phyloP scores from a whole-genome alignment of 441 rosid genomes.

The Omphalea diandra region DNA sequence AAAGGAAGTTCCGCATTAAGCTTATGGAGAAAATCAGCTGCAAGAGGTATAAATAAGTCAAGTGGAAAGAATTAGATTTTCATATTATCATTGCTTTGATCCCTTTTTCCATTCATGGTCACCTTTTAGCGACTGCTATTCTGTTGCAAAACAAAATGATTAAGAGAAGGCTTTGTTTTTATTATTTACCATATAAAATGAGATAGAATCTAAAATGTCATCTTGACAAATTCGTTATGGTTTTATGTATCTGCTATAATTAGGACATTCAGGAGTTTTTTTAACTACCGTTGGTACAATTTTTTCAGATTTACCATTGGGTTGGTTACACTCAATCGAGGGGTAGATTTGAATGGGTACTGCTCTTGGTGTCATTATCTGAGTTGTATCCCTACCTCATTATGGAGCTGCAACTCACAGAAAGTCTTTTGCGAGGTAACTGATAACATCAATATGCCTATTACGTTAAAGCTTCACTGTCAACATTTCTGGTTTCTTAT shows the following conservation, averaged over 20 bases:
- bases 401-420: conserved; percentile 71
- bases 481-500: not conserved
- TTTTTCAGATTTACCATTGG: conserved; percentile 50
- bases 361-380: conserved; percentile 90
- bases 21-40: not conserved
- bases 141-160: not conserved
- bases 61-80: not conserved
- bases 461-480: not conserved
- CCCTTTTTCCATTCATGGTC: conserved; percentile 2
- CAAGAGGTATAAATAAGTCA: not conserved
- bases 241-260: not conserved
- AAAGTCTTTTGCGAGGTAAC: conserved; percentile 62
- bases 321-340: conserved; percentile 53
- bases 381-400: conserved; percentile 70
- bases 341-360: conserved; percentile 50
- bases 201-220: not conserved
- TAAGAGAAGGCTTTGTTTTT: not conserved
- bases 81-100: not conserved
- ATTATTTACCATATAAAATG: not conserved
- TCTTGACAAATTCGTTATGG: not conserved
- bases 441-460: not conserved
- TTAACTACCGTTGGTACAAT: conserved; percentile 10
- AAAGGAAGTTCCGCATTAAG: not conserved
- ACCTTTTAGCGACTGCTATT: not conserved
- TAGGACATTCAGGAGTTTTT: not conserved